Conservation (phyloP, 1,284 basidiomycete genomes). For the Inonotus obliquus region DNA sequence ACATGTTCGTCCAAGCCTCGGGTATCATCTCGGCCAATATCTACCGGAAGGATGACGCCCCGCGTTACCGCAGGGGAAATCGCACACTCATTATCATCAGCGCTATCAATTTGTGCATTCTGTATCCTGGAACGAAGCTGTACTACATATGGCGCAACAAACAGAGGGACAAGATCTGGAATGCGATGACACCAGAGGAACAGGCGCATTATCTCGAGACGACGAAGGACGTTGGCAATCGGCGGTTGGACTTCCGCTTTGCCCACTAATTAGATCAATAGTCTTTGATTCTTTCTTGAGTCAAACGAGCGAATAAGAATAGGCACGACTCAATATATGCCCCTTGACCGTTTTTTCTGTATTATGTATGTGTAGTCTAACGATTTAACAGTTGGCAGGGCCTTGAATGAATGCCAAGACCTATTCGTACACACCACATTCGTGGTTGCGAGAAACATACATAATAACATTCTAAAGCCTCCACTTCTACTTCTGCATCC, state of each 20-base stretch:
- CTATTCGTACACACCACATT: no score
- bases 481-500: no score
- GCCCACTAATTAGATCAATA: constrained; percentile 30
- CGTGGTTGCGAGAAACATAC: no score
- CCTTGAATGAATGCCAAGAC: no score
- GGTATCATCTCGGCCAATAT: constrained; percentile 42
- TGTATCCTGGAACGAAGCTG: constrained; percentile 46
- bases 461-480: no score
- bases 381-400: no score
- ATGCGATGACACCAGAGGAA: constrained; percentile 45
- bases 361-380: no score
- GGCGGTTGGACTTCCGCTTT: constrained; percentile 40
- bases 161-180: constrained; percentile 45
- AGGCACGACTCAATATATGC: no score
- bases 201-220: constrained; percentile 37
- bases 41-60: constrained; percentile 48
- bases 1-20: constrained; percentile 51
- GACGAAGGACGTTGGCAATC: constrained; percentile 39
- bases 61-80: constrained; percentile 48
- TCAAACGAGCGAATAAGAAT: no score
- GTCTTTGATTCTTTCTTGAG: no score
- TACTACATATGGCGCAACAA: constrained; percentile 51
- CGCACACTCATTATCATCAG: constrained; percentile 40
- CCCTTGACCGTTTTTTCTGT: no score
- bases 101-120: constrained; percentile 40